Evolutionary conservation across 805 yeast species (phyloP).

Genomic region (Kodamaea neixiangensis): DNA sequence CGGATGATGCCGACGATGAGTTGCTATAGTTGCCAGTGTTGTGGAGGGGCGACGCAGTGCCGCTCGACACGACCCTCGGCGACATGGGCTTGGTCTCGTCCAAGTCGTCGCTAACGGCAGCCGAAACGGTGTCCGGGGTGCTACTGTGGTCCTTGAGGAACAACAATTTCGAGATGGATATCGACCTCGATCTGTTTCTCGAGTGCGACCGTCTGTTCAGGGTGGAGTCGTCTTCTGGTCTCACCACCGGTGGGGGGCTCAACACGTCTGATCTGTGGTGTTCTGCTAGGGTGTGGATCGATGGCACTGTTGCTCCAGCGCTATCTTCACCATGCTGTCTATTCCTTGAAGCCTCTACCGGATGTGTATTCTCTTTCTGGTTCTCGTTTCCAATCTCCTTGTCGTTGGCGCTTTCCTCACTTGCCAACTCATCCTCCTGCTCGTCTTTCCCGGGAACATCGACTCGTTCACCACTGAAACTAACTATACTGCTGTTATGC

Average conservation of each 20-base stretch:
- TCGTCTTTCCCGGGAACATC: not conserved
- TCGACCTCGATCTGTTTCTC: constrained; percentile 22
- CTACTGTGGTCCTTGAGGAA: constrained; percentile 22
- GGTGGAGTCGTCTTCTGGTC: constrained; percentile 13
- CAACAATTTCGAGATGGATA: constrained; percentile 28
- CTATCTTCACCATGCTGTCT: not conserved
- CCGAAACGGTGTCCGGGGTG: not conserved
- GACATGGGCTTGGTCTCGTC: not conserved
- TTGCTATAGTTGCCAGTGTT: not conserved
- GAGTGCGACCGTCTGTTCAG: constrained; percentile 3
- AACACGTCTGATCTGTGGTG: not conserved
- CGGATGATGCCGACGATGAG: constrained; percentile 5
- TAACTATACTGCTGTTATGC: not conserved
- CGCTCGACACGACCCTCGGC: not conserved
- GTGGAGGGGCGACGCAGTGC: constrained; percentile 1
- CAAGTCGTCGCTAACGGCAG: not conserved
- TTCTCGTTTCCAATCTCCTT: not conserved
- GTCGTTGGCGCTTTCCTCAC: no score
- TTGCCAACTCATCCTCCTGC: constrained; percentile 2
- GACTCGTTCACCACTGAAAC: not conserved
- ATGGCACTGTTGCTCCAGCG: not conserved
- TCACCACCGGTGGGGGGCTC: constrained; percentile 14
- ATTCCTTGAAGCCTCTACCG: not conserved
- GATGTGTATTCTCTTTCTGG: not conserved
- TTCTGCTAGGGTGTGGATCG: not conserved